Conservation (phyloP, 202 grass and related monocot species). For the Thinopyrum obtusiflorum region DNA sequence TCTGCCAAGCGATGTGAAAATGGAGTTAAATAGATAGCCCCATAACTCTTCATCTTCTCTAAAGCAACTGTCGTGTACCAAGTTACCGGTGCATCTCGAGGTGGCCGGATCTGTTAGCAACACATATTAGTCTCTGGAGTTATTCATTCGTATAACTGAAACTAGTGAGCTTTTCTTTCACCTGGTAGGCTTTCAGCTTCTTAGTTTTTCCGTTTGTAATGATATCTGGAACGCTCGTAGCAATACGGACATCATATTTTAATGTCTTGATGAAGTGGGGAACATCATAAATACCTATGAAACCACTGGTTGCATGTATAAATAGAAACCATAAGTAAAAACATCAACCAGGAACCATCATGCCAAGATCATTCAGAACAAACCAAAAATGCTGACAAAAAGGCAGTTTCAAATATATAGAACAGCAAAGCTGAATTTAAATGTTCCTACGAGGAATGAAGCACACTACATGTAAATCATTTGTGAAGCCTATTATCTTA, state of each 20-base stretch:
- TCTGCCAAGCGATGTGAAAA: conserved; percentile 94
- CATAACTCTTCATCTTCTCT: conserved; percentile 84
- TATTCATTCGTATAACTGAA: conserved; percentile 3
- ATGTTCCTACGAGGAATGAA: conserved; percentile 8
- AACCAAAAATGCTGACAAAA: conserved; percentile 25
- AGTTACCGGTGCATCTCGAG: conserved; percentile 87
- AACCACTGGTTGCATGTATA: conserved; percentile 70
- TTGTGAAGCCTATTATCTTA: not conserved
- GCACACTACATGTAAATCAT: conserved; percentile 2
- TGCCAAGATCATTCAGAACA: conserved; percentile 28
- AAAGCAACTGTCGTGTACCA: conserved; percentile 87
- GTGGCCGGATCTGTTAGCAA: conserved; percentile 71
- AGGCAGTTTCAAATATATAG: conserved; percentile 9
- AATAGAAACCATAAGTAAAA: conserved; percentile 48
- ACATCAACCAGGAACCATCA: conserved; percentile 19
- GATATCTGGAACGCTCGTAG: conserved; percentile 67
- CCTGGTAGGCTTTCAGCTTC: conserved; percentile 82
- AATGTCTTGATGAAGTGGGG: conserved; percentile 88
- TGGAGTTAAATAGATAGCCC: conserved; percentile 92
- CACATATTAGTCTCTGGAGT: not conserved
- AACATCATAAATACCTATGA: conserved; percentile 99
- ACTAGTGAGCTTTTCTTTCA: conserved; percentile 31
- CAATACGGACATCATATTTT: conserved; percentile 72
- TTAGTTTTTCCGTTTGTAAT: conserved; percentile 70
- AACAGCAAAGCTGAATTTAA: conserved; percentile 2